Evolutionary conservation across 2,329 filamentous ascomycete species (phyloP).

Genomic region (Fusarium penzigii): DNA sequence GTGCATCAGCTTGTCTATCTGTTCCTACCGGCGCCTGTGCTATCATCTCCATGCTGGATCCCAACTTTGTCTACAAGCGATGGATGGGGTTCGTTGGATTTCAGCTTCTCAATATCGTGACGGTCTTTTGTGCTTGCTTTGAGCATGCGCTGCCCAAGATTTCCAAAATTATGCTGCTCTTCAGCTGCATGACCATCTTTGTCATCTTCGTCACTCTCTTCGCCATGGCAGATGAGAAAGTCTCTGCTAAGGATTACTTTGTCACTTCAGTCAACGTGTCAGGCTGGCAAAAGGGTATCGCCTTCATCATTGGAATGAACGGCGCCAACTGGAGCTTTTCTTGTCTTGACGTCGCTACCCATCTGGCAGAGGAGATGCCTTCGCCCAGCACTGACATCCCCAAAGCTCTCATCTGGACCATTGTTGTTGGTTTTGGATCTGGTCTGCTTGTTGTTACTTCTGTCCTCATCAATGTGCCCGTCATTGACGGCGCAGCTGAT

Average conservation of each 20-base stretch:
- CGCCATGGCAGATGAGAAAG: conserved; percentile 22
- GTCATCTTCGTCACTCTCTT: conserved; percentile 29
- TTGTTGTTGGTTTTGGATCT: conserved; percentile 22
- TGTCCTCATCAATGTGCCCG: conserved; percentile 20
- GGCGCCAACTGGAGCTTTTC: conserved; percentile 34
- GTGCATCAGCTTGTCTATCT: conserved; percentile 26
- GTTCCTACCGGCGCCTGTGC: conserved; percentile 22
- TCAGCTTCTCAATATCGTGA: conserved; percentile 27
- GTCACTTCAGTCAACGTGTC: conserved; percentile 20
- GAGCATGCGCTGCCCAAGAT: conserved; percentile 28
- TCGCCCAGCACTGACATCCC: conserved; percentile 26
- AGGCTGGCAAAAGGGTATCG: conserved; percentile 30
- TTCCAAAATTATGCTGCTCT: conserved; percentile 26
- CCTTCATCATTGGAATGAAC: conserved; percentile 32
- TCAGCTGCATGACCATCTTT: conserved; percentile 25
- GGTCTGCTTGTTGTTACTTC: conserved; percentile 22
- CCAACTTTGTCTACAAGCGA: conserved; percentile 24
- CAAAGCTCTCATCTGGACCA: conserved; percentile 26
- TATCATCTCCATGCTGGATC: conserved; percentile 24
- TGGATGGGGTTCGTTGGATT: conserved; percentile 32
- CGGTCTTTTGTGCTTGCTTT: conserved; percentile 20
- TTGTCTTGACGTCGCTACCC: conserved; percentile 30
- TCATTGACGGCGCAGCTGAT: conserved; percentile 17
- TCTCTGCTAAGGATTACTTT: conserved; percentile 24
- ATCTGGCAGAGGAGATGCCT: conserved; percentile 33